Conservation (phyloP, 257 asterid species). For the Nicotiana paniculata region DNA sequence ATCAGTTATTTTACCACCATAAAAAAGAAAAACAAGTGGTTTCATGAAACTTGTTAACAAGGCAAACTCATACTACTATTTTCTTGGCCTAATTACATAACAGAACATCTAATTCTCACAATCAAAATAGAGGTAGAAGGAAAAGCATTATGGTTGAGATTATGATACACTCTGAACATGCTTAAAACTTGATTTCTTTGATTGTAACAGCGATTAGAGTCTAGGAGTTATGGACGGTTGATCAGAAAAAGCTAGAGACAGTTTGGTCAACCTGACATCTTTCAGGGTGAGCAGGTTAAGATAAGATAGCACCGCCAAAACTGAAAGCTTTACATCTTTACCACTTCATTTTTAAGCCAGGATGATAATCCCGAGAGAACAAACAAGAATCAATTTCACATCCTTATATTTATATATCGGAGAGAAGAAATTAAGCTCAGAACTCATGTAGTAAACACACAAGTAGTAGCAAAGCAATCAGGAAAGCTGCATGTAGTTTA, state of each 20-base stretch:
- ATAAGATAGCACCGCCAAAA: neutral
- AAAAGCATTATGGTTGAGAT: neutral
- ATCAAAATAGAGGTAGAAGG: neutral
- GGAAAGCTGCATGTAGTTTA: neutral
- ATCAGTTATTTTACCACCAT: neutral
- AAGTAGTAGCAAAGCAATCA: neutral
- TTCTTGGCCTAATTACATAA: neutral
- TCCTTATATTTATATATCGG: neutral
- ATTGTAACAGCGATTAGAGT: neutral
- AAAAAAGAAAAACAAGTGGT: neutral
- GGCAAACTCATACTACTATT: neutral
- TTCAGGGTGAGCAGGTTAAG: neutral
- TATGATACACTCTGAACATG: neutral
- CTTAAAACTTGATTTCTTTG: conserved; percentile 1
- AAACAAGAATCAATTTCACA: neutral
- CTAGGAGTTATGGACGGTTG: neutral
- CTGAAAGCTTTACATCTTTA: neutral
- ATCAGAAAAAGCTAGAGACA: neutral
- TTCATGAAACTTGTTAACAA: neutral
- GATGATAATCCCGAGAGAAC: neutral
- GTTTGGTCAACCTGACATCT: neutral
- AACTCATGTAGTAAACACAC: neutral
- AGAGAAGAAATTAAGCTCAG: neutral
- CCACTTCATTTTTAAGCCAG: neutral
- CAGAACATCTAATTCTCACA: neutral